Percentiles rank a stretch among this genome's conserved stretches.
Conservation (phyloP, 306 rosid genomes). For the Trifolium fragiferum region DNA sequence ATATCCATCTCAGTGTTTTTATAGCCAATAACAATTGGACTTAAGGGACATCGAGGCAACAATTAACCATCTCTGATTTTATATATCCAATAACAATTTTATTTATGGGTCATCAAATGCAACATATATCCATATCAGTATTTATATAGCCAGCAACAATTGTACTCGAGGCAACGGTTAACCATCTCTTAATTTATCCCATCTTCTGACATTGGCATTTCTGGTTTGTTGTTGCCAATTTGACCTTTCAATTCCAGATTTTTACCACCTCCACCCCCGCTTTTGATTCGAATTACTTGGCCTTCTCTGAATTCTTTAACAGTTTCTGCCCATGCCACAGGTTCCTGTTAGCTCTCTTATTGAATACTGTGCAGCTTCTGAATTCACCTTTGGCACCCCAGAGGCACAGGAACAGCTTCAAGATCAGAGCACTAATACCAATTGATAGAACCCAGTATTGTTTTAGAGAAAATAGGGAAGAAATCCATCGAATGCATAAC, state of each 20-base stretch:
- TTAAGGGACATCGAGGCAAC: too few relatives aligned
- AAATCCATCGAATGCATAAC: background rate
- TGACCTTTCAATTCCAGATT: background rate
- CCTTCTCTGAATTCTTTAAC: constrained; percentile 1
- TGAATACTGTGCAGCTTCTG: background rate
- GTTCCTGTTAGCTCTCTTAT: background rate
- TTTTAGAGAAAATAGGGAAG: background rate
- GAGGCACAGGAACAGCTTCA: background rate
- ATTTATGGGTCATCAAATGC: too few relatives aligned
- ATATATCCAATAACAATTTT: too few relatives aligned
- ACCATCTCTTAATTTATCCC: too few relatives aligned
- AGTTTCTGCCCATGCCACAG: background rate
- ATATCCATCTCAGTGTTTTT: too few relatives aligned
- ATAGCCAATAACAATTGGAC: too few relatives aligned
- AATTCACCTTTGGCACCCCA: background rate
- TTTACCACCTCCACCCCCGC: background rate
- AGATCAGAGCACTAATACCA: background rate
- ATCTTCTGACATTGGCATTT: background rate
- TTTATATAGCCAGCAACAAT: too few relatives aligned
- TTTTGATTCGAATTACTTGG: background rate
- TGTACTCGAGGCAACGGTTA: too few relatives aligned
- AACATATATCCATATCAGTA: too few relatives aligned
- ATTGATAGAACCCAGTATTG: background rate
- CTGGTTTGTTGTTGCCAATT: background rate
- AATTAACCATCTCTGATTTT: too few relatives aligned